phyloP scores from a whole-genome alignment of 2,329 filamentous ascomycete species.

The Fusarium musae region DNA sequence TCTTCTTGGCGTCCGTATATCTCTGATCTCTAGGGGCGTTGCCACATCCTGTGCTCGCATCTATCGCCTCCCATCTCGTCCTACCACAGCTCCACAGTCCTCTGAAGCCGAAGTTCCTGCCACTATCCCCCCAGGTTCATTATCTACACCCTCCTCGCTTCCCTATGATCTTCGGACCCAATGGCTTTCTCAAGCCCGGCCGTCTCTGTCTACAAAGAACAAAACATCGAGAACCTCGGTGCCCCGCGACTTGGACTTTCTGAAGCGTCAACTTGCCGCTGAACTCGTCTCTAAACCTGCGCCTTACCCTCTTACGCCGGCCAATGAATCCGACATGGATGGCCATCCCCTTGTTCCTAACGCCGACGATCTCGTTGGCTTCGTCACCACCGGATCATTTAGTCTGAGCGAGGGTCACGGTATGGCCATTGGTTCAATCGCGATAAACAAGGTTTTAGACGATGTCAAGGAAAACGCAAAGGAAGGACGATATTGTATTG shows the following conservation, averaged over 20 bases:
- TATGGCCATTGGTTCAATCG: conserved; percentile 78
- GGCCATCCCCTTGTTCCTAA: conserved; percentile 76
- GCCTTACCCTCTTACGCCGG: conserved; percentile 48
- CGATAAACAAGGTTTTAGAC: conserved; percentile 65
- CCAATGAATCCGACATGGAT: conserved; percentile 53
- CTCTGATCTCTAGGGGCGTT: conserved; percentile 75
- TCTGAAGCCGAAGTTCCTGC: conserved; percentile 59
- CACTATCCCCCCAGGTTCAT: conserved; percentile 49
- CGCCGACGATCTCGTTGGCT: conserved; percentile 83
- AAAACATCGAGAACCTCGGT: conserved; percentile 26
- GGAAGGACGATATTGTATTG: conserved; percentile 75
- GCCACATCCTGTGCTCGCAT: conserved; percentile 80
- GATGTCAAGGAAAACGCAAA: conserved; percentile 46
- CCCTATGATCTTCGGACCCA: conserved; percentile 67
- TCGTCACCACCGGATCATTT: conserved; percentile 88
- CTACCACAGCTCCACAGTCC: conserved; percentile 37
- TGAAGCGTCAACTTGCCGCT: conserved; percentile 58
- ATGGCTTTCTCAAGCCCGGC: conserved; percentile 73
- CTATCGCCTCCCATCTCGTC: conserved; percentile 76
- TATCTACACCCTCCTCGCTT: conserved; percentile 40
- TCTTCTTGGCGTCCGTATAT: conserved; percentile 72
- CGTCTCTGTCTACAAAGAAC: background rate
- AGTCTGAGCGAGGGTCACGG: conserved; percentile 81
- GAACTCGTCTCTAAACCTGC: conserved; percentile 57
- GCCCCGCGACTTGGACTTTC: conserved; percentile 49